Percentiles rank a stretch among this genome's conserved stretches.
Conservation (phyloP, 371 early-diverging fungal species). For the Syncephalastrum contaminatum region DNA sequence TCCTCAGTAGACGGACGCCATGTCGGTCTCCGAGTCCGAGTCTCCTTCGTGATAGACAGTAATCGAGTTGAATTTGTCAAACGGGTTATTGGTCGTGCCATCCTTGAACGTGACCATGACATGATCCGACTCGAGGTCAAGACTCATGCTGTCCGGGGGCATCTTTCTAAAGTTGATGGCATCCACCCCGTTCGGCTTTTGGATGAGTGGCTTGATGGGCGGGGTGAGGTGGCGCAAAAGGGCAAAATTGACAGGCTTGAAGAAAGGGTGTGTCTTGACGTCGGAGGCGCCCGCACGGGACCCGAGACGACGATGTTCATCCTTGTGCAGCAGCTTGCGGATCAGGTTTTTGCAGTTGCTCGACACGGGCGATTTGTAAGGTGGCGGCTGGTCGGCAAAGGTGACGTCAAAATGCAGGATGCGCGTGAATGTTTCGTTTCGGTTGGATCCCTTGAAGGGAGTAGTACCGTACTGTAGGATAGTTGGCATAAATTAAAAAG, state of each 20-base stretch:
- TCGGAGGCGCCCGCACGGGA: constrained; percentile 91
- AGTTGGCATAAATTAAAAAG: background rate
- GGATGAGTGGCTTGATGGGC: constrained; percentile 82
- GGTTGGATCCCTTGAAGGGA: constrained; percentile 90
- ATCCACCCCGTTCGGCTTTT: constrained; percentile 60
- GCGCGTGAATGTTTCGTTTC: constrained; percentile 84
- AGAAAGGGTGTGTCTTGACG: constrained; percentile 91
- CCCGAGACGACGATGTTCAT: constrained; percentile 85
- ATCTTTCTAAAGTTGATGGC: constrained; percentile 71
- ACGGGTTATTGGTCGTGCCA: constrained; percentile 24
- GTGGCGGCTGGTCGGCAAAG: constrained; percentile 29
- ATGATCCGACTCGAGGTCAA: constrained; percentile 61
- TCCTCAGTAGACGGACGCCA: background rate
- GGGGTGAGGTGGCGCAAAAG: constrained; percentile 81
- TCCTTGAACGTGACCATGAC: constrained; percentile 21
- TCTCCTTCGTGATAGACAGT: constrained; percentile 8
- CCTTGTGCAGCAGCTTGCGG: constrained; percentile 82
- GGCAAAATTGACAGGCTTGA: constrained; percentile 93
- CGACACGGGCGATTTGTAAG: constrained; percentile 30
- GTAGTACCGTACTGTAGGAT: constrained; percentile 77
- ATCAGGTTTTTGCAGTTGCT: constrained; percentile 73
- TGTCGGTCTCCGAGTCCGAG: constrained; percentile 5
- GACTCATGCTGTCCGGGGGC: constrained; percentile 58
- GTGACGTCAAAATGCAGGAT: constrained; percentile 76
- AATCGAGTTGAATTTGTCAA: background rate